Conservation (phyloP, 176 grass and related monocot species). For the Microstegium vimineum region DNA sequence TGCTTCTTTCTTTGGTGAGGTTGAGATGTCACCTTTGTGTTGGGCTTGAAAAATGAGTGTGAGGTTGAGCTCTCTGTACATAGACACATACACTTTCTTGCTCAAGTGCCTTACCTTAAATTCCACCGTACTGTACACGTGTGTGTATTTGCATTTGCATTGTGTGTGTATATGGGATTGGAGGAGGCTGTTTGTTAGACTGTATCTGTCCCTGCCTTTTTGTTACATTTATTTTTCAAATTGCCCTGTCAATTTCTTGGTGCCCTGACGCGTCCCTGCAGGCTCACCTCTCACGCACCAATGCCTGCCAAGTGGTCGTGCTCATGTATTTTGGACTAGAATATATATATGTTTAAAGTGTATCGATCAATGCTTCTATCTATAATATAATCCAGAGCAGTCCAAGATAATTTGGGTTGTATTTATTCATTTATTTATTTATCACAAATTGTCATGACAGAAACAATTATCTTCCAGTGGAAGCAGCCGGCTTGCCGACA, state of each 20-base stretch:
- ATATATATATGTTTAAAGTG: not conserved
- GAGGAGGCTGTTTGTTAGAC: slow-evolving; percentile 24
- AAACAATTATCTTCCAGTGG: not conserved
- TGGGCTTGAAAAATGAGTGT: slow-evolving; percentile 35
- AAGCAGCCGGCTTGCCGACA: slow-evolving; percentile 5
- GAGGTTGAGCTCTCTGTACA: slow-evolving; percentile 50
- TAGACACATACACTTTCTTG: slow-evolving; percentile 6
- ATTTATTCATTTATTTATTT: not conserved
- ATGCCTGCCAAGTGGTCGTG: slow-evolving; percentile 17
- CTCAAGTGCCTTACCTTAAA: slow-evolving; percentile 46
- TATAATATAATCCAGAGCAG: not conserved
- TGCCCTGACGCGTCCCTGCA: slow-evolving; percentile 21
- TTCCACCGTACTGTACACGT: not conserved
- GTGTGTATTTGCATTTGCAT: not conserved
- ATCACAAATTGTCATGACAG: not conserved
- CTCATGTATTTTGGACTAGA: slow-evolving; percentile 18
- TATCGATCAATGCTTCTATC: not conserved
- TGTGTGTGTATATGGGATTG: not conserved
- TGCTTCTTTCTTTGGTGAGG: slow-evolving; percentile 15
- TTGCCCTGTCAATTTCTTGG: slow-evolving; percentile 25
- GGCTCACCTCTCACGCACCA: slow-evolving; percentile 16
- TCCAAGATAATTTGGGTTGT: not conserved
- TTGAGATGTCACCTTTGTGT: slow-evolving; percentile 39
- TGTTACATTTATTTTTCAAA: slow-evolving; percentile 9
- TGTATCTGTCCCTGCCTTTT: slow-evolving; percentile 40